Conservation (phyloP, 1,284 basidiomycete species). For the Naganishia sp. region DNA sequence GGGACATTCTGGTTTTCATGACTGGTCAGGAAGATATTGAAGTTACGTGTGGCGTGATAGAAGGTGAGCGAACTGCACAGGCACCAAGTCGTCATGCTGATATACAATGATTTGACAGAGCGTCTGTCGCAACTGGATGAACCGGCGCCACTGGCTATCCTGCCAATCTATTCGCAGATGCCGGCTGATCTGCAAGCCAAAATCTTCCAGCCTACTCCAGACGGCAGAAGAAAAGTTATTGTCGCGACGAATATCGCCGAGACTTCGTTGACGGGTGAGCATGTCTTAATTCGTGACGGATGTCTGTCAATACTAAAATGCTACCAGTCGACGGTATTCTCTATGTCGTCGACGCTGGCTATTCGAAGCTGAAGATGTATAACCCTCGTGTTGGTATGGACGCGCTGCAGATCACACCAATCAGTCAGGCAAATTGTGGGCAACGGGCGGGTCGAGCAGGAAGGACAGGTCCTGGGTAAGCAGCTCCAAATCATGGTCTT, state of each 20-base stretch:
- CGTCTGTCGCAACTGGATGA: constrained; percentile 89
- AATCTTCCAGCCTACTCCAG: constrained; percentile 92
- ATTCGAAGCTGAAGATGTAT: constrained; percentile 97
- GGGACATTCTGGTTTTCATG: constrained; percentile 98
- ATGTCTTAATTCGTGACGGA: neutral
- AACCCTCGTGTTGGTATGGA: constrained; percentile 99
- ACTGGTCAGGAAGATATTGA: constrained; percentile 99
- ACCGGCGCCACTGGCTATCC: constrained; percentile 76
- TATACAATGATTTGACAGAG: constrained; percentile 61
- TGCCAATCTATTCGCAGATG: constrained; percentile 99
- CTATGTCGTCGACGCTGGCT: constrained; percentile 94
- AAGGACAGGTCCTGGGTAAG: constrained; percentile 87
- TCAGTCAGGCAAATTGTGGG: constrained; percentile 95
- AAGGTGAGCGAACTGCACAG: constrained; percentile 59
- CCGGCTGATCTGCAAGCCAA: constrained; percentile 97
- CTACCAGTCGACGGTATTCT: constrained; percentile 88
- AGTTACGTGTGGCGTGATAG: constrained; percentile 84
- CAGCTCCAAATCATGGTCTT: constrained; percentile 30
- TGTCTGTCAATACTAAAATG: constrained; percentile 5
- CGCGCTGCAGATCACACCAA: constrained; percentile 95
- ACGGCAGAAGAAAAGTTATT: constrained; percentile 93
- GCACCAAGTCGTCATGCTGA: constrained; percentile 40
- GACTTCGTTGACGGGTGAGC: constrained; percentile 84
- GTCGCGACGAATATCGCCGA: constrained; percentile 99
- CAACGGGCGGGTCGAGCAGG: constrained; percentile 96